These are phyloP conservation scores for Kodamaea anthophila DNA, from an alignment of 1,139 yeast genomes.

Conservation along the genomic window DNA sequence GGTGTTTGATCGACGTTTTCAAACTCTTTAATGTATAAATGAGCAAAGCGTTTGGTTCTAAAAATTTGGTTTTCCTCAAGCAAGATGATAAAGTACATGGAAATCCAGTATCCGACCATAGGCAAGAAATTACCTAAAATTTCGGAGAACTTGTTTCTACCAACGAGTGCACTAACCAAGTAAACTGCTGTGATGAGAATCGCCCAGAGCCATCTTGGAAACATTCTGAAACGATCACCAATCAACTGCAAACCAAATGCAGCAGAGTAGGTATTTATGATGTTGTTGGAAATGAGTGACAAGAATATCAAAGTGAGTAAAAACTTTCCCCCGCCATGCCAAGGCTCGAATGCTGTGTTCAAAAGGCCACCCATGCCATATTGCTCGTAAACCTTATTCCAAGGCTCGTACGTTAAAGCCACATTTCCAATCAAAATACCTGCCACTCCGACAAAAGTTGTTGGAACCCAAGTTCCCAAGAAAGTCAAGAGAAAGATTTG, in stretches of 20 bases:
- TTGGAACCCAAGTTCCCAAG: constrained; percentile 64
- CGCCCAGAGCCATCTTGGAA: constrained; percentile 82
- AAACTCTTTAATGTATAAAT: constrained; percentile 52
- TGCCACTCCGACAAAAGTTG: constrained; percentile 69
- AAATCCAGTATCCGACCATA: constrained; percentile 92
- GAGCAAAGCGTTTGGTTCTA: constrained; percentile 46
- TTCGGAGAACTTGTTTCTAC: constrained; percentile 66
- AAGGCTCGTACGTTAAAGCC: constrained; percentile 54
- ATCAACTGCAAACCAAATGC: constrained; percentile 75
- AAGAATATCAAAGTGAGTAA: constrained; percentile 62
- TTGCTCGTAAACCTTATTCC: constrained; percentile 51
- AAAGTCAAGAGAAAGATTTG: constrained; percentile 59
- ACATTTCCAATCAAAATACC: constrained; percentile 70
- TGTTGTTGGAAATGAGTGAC: constrained; percentile 74
- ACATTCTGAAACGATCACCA: constrained; percentile 51
- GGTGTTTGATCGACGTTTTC: constrained; percentile 4
- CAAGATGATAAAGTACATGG: constrained; percentile 69
- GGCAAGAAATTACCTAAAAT: constrained; percentile 86
- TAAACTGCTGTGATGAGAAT: constrained; percentile 58
- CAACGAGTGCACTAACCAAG: constrained; percentile 67
- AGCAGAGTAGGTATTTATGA: constrained; percentile 76
- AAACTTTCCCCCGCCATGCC: constrained; percentile 80
- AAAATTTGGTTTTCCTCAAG: constrained; percentile 73
- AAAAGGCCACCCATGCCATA: constrained; percentile 79
- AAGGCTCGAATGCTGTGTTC: constrained; percentile 58